Conservation (phyloP, 805 yeast genomes). For the Kazachstania africana region DNA sequence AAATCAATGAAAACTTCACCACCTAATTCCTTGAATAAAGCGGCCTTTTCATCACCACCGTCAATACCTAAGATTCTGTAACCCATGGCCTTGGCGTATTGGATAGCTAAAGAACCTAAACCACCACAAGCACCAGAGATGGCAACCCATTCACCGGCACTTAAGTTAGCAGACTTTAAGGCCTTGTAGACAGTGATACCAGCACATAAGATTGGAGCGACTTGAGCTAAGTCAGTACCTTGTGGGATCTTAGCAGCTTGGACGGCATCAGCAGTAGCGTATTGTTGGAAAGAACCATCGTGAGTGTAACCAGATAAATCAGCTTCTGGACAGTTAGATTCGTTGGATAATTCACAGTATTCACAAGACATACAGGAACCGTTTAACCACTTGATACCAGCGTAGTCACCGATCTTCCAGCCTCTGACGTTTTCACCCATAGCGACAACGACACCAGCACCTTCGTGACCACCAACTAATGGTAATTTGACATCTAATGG, state of each 20-base stretch:
- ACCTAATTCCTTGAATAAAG: constrained; percentile 35
- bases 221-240: constrained; percentile 59
- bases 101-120: constrained; percentile 46
- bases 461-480: constrained; percentile 57
- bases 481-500: constrained; percentile 46
- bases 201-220: constrained; percentile 54
- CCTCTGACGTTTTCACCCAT: constrained; percentile 44
- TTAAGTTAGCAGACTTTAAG: constrained; percentile 37
- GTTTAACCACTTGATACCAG: constrained; percentile 56
- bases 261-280: constrained; percentile 75
- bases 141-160: constrained; percentile 47
- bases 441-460: constrained; percentile 55
- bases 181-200: constrained; percentile 56
- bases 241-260: constrained; percentile 75
- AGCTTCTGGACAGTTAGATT: constrained; percentile 40
- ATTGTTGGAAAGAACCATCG: constrained; percentile 76
- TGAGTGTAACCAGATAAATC: constrained; percentile 46
- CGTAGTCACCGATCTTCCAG: constrained; percentile 47
- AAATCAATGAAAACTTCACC: constrained; percentile 48
- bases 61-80: constrained; percentile 44
- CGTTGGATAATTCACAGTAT: constrained; percentile 39
- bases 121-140: constrained; percentile 56
- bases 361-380: constrained; percentile 53
- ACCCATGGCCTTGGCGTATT: constrained; percentile 51
- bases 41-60: constrained; percentile 42